Evolutionary conservation across 169 alveolate species (phyloP).

Genomic region (Fabrea salina): DNA sequence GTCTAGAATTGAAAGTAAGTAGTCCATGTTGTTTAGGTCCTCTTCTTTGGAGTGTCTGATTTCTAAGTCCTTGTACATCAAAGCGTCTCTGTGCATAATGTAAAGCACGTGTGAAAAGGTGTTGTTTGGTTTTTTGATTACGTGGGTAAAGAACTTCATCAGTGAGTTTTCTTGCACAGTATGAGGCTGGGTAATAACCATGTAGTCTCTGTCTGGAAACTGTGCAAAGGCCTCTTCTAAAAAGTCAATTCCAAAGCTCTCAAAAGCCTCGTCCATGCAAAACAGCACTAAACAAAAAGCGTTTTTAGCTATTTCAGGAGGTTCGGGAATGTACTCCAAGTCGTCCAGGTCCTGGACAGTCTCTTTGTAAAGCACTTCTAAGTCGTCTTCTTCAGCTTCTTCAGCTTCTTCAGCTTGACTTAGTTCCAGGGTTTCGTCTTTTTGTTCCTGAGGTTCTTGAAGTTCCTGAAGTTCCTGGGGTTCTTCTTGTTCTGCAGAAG

Average conservation of each 20-base stretch:
- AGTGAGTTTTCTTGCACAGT: constrained; percentile 80
- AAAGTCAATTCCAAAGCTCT: constrained; percentile 81
- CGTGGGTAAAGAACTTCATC: constrained; percentile 66
- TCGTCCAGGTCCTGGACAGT: constrained; percentile 63
- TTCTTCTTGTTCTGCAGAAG: neutral
- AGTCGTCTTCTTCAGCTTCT: constrained; percentile 25
- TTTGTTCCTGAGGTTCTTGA: neutral
- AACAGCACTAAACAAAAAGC: constrained; percentile 85
- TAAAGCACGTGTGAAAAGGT: constrained; percentile 82
- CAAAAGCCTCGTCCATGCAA: constrained; percentile 85
- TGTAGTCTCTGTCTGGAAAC: constrained; percentile 86
- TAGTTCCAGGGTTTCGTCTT: neutral
- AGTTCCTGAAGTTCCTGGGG: too few relatives aligned
- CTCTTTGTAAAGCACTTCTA: constrained; percentile 54
- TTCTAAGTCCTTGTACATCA: constrained; percentile 42
- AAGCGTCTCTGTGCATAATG: constrained; percentile 80
- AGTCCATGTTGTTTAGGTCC: constrained; percentile 48
- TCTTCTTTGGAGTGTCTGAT: constrained; percentile 37
- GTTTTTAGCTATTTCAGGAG: constrained; percentile 80
- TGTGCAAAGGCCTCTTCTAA: constrained; percentile 76
- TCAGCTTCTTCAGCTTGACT: neutral
- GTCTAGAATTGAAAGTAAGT: constrained; percentile 54
- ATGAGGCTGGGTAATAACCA: constrained; percentile 86
- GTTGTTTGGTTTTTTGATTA: constrained; percentile 66
- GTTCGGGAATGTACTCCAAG: constrained; percentile 77